A percentile compares a stretch with the other conserved stretches of the same genome.
These are phyloP conservation scores for Kuraishia floccosa DNA, from an alignment of 805 yeast genomes.

Conservation along the genomic window DNA sequence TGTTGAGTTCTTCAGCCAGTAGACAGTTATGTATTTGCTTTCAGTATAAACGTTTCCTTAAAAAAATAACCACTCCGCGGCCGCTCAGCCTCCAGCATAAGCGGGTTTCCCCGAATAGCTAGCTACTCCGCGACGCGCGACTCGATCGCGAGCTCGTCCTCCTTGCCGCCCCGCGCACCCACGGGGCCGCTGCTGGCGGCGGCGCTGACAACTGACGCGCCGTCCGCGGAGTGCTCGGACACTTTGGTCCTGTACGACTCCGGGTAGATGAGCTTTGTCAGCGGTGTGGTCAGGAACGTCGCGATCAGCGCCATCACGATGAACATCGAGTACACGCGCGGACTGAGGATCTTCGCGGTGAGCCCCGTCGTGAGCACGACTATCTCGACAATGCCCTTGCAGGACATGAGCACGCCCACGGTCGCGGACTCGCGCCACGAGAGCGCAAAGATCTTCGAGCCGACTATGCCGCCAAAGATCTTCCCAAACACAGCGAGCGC, in stretches of 20 bases:
- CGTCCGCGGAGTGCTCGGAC: slow-evolving; percentile 11
- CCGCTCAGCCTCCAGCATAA: no score
- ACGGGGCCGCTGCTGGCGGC: slow-evolving; percentile 17
- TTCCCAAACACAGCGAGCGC: slow-evolving; percentile 60
- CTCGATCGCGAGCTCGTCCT: no score
- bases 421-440: slow-evolving; percentile 65
- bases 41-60: no score
- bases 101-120: no score
- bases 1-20: no score
- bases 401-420: slow-evolving; percentile 76
- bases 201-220: slow-evolving; percentile 9
- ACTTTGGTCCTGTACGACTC: slow-evolving; percentile 43
- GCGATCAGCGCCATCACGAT: slow-evolving; percentile 73
- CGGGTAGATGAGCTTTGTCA: slow-evolving; percentile 54
- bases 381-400: slow-evolving; percentile 82
- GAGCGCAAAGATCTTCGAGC: slow-evolving; percentile 51
- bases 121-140: no score
- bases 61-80: no score
- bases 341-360: slow-evolving; percentile 54
- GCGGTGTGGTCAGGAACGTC: slow-evolving; percentile 72
- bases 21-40: no score
- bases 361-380: slow-evolving; percentile 69
- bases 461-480: slow-evolving; percentile 52
- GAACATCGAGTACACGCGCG: slow-evolving; percentile 67
- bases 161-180: no score